Percentiles rank a stretch among this genome's conserved stretches.
These are phyloP conservation scores for Hibiscus trionum DNA, from an alignment of 345 rosid species.

Conservation along the genomic window DNA sequence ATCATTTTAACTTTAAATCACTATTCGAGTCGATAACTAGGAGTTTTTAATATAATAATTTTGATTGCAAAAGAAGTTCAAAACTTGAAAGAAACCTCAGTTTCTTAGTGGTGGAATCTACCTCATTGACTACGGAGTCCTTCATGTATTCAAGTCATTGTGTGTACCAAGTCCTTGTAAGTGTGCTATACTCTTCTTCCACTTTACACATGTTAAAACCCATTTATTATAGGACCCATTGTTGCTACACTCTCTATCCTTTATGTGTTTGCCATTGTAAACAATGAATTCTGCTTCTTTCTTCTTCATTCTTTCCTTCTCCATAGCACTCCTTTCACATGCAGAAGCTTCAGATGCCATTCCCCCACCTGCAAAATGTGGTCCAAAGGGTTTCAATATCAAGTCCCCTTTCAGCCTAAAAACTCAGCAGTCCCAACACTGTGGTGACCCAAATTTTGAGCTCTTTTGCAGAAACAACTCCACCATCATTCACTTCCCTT, in stretches of 20 bases:
- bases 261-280: neutral
- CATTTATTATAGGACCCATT: too few relatives aligned
- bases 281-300: constrained; percentile 11
- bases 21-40: too few relatives aligned
- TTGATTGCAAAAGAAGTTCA: neutral
- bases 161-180: neutral
- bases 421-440: constrained; percentile 18
- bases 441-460: constrained; percentile 30
- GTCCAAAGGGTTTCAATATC: constrained; percentile 25
- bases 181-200: neutral
- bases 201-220: neutral
- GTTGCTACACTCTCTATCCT: neutral
- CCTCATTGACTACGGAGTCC: neutral
- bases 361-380: constrained; percentile 24
- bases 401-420: constrained; percentile 37
- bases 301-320: constrained; percentile 17
- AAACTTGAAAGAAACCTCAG: constrained; percentile 1
- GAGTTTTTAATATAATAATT: neutral
- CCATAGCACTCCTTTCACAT: constrained; percentile 4
- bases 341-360: constrained; percentile 14
- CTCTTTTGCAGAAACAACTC: constrained; percentile 40
- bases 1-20: too few relatives aligned
- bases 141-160: neutral
- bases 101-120: neutral
- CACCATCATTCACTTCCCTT: constrained; percentile 43